Evolutionary conservation across 2,329 filamentous ascomycete species (phyloP), one percentile per base, ranked within the genome.

Genomic region (Raffaelea arxii): DNA sequence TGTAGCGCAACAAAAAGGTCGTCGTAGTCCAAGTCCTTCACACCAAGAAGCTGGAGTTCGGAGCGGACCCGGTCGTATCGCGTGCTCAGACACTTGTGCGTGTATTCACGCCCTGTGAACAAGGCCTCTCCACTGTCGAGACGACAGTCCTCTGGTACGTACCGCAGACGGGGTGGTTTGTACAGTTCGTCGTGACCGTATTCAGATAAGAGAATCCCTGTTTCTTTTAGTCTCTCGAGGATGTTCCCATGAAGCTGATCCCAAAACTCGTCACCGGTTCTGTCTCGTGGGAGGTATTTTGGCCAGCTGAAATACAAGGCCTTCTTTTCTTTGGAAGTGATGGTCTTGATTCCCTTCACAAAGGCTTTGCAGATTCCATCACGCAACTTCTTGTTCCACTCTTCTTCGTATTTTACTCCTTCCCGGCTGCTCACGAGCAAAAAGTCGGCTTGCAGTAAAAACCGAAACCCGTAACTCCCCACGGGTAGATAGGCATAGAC

Each of bases 391-490:
- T 16, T 9, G 27, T 30, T 30, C 27, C 27, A 30, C 27, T 9
- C 9, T 9, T 16, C 16, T 9, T 16, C 27, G 27, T 30, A 30
- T 9, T 9, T 16, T 16, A 30, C 9, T 9, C 27, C 66, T 50
- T 74, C 58, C 1, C 71, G 58, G 50, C 59, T 69, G 6, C 66
- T 69, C n/a, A 64, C 53, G 0, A 65, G 71, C 23, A 68, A 66
- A 45, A 74, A 74, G 50, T 74, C 70, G 6, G 67, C 60, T 14
- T 75, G 70, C 5, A 75, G 67, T 3, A 74, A 53, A 40, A 75
- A 74, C 59, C 64, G 68, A 51, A 72, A 71, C 1, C 66, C 67
- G 40, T 62, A 57, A 4, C 55, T 53, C 0, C 63, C 55, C 21
- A 73, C 54, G 0, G 70, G 71, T 0, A 73, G 52, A 49, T 73